phyloP scores from a whole-genome alignment of 2,329 filamentous ascomycete genomes.

The Sclerotiophoma versabilis region DNA sequence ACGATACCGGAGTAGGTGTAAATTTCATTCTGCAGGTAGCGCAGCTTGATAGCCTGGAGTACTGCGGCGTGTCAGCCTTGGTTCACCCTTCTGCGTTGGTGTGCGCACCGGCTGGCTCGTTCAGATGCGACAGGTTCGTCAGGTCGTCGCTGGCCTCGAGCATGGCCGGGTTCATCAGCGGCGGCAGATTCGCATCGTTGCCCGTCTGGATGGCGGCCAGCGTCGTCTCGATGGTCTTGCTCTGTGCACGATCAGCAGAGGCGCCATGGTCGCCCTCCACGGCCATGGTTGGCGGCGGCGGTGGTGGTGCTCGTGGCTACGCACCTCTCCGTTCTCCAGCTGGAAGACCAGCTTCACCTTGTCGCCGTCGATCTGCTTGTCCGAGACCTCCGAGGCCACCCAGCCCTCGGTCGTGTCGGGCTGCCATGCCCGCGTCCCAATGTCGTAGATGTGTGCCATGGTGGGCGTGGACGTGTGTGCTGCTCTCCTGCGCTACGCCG shows the following conservation, averaged over 20 bases:
- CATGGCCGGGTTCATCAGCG: constrained; percentile 97
- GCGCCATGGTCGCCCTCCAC: neutral
- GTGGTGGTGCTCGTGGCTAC: constrained; percentile 4
- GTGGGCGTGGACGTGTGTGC: constrained; percentile 35
- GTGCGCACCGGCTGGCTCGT: constrained; percentile 88
- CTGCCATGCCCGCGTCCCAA: constrained; percentile 98
- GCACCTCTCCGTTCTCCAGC: constrained; percentile 91
- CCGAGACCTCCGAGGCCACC: constrained; percentile 92
- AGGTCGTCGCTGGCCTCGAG: constrained; percentile 98
- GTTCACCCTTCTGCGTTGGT: constrained; percentile 6
- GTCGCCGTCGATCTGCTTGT: constrained; percentile 82
- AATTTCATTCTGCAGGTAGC: constrained; percentile 98
- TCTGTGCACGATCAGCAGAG: constrained; percentile 58
- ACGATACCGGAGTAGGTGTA: constrained; percentile 99
- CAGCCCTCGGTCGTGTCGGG: constrained; percentile 95
- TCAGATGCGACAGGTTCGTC: constrained; percentile 95
- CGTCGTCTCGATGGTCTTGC: constrained; percentile 80
- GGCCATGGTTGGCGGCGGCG: neutral
- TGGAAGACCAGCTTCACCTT: constrained; percentile 89
- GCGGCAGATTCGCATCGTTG: constrained; percentile 80
- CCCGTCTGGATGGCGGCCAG: constrained; percentile 77
- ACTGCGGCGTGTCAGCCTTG: constrained; percentile 64
- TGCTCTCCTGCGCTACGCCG: constrained; percentile 23
- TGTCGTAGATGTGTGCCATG: constrained; percentile 95
- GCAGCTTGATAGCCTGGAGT: constrained; percentile 93